Conservation (phyloP, 257 asterid species). For the Craterostigma plantagineum region DNA sequence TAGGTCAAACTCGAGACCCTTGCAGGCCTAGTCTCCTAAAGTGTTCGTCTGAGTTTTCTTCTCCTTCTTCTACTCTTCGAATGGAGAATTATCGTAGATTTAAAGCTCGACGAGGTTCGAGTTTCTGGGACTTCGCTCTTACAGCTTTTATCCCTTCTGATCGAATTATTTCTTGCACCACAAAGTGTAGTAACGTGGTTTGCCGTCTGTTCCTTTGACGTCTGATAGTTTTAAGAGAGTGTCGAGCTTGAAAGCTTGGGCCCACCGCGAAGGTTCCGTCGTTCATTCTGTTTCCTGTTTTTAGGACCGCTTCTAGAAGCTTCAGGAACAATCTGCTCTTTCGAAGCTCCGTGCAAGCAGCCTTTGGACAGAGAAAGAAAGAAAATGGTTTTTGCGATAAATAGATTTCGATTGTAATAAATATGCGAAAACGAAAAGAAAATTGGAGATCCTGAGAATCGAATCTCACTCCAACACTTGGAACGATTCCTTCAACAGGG, state of each 20-base stretch:
- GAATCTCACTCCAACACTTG: slow-evolving; percentile 52
- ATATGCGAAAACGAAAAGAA: too few relatives aligned
- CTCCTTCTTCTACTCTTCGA: too few relatives aligned
- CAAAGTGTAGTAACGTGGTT: slow-evolving; percentile 78
- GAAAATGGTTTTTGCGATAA: too few relatives aligned
- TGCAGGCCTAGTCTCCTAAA: slow-evolving; percentile 49
- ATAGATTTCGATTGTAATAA: too few relatives aligned
- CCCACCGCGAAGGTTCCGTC: slow-evolving; percentile 84
- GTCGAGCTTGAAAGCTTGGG: slow-evolving; percentile 90
- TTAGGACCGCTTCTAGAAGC: slow-evolving; percentile 90
- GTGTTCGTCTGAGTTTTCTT: slow-evolving; percentile 29
- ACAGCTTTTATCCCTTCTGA: slow-evolving; percentile 76
- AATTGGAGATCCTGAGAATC: too few relatives aligned
- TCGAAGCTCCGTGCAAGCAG: slow-evolving; percentile 76
- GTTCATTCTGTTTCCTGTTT: slow-evolving; percentile 94
- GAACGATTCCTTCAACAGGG: slow-evolving; percentile 42
- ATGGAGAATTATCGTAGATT: background rate
- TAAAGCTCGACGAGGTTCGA: slow-evolving; percentile 23
- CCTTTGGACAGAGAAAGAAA: slow-evolving; percentile 21
- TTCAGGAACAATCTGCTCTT: slow-evolving; percentile 71
- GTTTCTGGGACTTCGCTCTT: slow-evolving; percentile 25
- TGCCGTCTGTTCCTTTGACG: slow-evolving; percentile 82
- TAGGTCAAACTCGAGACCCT: slow-evolving; percentile 42
- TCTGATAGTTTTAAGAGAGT: slow-evolving; percentile 74
- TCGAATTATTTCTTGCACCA: slow-evolving; percentile 76